Evolutionary conservation across 352 stramenopile species (phyloP), one percentile per base, ranked within the genome.

Genomic region (Phytophthora megakarya): DNA sequence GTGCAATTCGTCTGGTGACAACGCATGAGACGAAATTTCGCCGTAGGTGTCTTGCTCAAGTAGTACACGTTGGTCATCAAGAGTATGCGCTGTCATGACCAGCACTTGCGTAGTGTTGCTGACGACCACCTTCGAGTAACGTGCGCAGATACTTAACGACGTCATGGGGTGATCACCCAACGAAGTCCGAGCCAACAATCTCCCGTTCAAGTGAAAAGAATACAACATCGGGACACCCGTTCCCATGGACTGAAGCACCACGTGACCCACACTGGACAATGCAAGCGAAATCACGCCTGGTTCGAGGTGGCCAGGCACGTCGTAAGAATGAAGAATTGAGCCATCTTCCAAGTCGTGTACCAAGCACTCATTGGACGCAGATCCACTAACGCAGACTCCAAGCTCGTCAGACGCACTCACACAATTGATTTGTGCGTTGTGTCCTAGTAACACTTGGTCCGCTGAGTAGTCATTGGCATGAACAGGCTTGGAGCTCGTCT

Each of bases 1-100:
- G 57, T 92, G 85, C 5, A 76, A 80, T 72, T 94, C 85, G 49
- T 94, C 80, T 9, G 78, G 76, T n/a, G 85, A 88, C 12, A 96
- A 60, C 19, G 71, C 65, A 54, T 94, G 85, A 30, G 73, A 65
- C 5, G 64, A 66, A 50, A 91, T 91, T 30, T 88, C 71, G 16
- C 81, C 78, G 40, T 82, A 65, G 4, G 28, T 51, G 15, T 65
- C 50, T 49, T 81, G 73, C 16, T 84, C 58, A 11, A 94, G 70
- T 19, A 93, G 51, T 15, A 92, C 61, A 7, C 84, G 66, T 23
- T 81, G 69, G 38, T 84, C 70, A 9, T 63, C 57, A 26, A 94
- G 58, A 8, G 71, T 76, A 33, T 89, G 76, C 12, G 72, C 71
- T 23, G 81, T 78, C 35, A 88, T 65, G 3, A 78, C 60, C 15